Evolutionary conservation across 768 basidiomycete species (phyloP).

Genomic region (Mycena chlorophos): DNA sequence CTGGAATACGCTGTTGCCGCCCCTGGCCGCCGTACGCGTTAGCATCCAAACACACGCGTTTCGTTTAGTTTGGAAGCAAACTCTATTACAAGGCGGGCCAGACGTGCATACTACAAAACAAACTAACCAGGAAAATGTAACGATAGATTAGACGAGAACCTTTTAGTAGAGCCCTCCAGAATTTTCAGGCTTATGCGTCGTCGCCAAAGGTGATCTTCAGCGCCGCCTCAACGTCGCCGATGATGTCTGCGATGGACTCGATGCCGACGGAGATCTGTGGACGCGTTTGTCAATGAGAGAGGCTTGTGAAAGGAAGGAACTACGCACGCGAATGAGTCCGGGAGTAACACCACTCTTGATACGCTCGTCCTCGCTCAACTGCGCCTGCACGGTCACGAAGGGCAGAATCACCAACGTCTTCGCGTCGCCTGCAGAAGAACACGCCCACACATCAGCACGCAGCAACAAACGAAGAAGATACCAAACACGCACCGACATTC

Average conservation of each 20-base stretch:
- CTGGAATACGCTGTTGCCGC: too few species aligned
- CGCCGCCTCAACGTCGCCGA: conserved; percentile 9
- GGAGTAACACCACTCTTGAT: neutral
- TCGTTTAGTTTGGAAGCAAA: too few species aligned
- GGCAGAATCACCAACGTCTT: conserved; percentile 81
- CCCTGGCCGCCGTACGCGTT: too few species aligned
- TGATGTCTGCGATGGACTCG: conserved; percentile 9
- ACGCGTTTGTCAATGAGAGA: neutral
- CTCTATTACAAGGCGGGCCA: too few species aligned
- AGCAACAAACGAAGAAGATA: neutral
- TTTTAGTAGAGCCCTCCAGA: too few species aligned
- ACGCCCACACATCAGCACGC: neutral
- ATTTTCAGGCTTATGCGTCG: neutral
- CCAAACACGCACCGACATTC: conserved; percentile 57
- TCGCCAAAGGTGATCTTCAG: conserved; percentile 5
- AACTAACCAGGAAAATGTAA: too few species aligned
- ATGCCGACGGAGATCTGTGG: conserved; percentile 11
- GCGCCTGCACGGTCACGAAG: conserved; percentile 71
- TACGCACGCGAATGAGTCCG: neutral
- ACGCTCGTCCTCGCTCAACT: conserved; percentile 58
- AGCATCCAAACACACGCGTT: too few species aligned
- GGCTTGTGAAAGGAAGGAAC: neutral
- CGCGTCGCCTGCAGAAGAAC: conserved; percentile 47
- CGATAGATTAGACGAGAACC: too few species aligned
- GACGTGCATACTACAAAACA: too few species aligned